Base-by-base conservation (phyloP, 345 rosid species). In the Gossypium sturtianum region DNA sequence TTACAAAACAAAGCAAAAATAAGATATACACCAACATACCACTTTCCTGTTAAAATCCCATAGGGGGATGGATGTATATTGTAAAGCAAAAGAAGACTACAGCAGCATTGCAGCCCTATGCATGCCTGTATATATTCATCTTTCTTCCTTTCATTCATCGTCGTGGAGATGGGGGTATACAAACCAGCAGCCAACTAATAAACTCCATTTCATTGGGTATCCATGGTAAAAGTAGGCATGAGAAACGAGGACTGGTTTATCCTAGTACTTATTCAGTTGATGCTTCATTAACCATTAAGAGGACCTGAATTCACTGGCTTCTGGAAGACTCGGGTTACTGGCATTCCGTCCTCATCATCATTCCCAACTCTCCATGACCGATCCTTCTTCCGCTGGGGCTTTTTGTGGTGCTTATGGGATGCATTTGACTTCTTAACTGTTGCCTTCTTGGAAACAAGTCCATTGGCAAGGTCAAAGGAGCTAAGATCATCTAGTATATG, bases 401-500 rank as follows among this genome's bases (percentile, higher is more conserved):
- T 92, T 82, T 83, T 91, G 70, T 94, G 89, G 48, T 88, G 88
- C 79, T 90, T 95, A 72, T 83, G 87, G 3, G 93, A 77, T 2
- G 83, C 87, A 1, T 58, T 84, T 25, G 84, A 52, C 83, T 89
- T 92, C 87, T 85, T 89, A 9, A 38, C 77, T 1, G 77, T 25
- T 2, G 9, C 81, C 72, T 86, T 90, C 80, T 84, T 83, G 41
- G 88, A 72, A 3, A 80, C 77, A 66, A 89, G 60, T 17, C 98
- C 98, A 71, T 89, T 92, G 11, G 81, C 90, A 76, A 89, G 71
- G 78, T 94, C 98, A 62, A 93, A 92, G 17, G 92, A 87, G 74
- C 71, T 89, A 64, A 94, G 81, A 78, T 94, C 90, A 49, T 91
- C 91, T 27, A 93, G 88, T 34, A 91, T 92, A 61, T 84, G 86